Evolutionary conservation across 2,329 filamentous ascomycete species (phyloP), one percentile per base, ranked within the genome.

Genomic region (Cladosporium austrohemisphaericum): DNA sequence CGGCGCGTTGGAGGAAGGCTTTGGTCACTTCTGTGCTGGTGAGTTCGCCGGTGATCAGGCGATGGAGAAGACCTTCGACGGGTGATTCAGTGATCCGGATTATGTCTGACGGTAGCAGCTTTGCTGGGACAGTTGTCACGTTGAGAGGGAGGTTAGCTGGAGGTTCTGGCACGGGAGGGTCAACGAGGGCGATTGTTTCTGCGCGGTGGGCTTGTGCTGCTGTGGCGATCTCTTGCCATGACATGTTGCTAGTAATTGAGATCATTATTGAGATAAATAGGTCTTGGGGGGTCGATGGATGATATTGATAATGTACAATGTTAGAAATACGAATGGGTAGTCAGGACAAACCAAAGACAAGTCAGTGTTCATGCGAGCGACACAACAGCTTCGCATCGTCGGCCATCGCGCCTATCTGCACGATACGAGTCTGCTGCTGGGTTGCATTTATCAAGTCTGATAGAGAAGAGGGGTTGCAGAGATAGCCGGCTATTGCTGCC

Each of bases 1-100:
- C 76, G 20, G 79, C 79, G 32, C 79, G 67, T 36, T 76, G 68
- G 35, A 81, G 64, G 60, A 81, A 83, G 1, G 78, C 79, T 25
- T 68, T 72, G 3, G 70, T 72, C 7, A 81, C 74, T 13, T 67
- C 61, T 1, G 65, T 66, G 25, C 72, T 68, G 9, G 67, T 72
- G 16, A 76, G 57, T 44, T 71, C 63, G 6, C 72, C 72, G 5
- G 63, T 66, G 5, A 73, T 68, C 28, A 82, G 66, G 44, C 63
- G 63, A 14, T 60, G 55, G 1, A 73, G 57, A 1, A 80, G 66
- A 1, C 58, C 53, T 47, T 72, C 69, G n/a, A 76, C 66, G 4
- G 72, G 62, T 31, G 57, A 68, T 51, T 76, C 71, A 0, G 78
- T 82, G 51, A 81, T 76, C 11, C 69, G 56, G 23, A 77, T 58